Evolutionary conservation across 306 rosid species (phyloP).

Genomic region (Canavalia gladiata): DNA sequence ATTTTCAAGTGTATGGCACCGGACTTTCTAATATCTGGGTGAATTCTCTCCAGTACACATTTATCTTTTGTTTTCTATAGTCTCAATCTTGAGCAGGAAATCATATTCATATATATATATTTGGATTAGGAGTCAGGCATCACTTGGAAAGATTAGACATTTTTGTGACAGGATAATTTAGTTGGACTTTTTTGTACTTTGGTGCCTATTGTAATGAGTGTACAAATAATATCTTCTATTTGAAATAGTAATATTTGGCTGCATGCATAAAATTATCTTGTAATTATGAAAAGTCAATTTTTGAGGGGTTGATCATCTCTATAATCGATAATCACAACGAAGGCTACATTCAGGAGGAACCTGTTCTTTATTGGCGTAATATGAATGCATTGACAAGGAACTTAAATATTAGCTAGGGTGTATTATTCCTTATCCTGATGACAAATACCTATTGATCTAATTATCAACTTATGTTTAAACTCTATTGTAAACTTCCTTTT

Average conservation of each 20-base stretch:
- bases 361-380: slow-evolving; percentile 24
- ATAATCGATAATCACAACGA: neutral
- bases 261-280: slow-evolving; percentile 22
- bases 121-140: slow-evolving; percentile 5
- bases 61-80: slow-evolving; percentile 6
- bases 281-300: neutral
- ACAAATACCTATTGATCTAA: neutral
- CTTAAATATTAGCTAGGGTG: slow-evolving; percentile 24
- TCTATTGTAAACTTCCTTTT: slow-evolving; percentile 39
- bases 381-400: slow-evolving; percentile 22
- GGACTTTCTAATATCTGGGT: slow-evolving; percentile 33
- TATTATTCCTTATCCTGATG: slow-evolving; percentile 30
- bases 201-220: neutral
- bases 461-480: slow-evolving; percentile 26
- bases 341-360: slow-evolving; percentile 25
- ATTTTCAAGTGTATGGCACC: slow-evolving; percentile 84
- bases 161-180: neutral
- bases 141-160: neutral
- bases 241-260: slow-evolving; percentile 4
- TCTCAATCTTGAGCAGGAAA: slow-evolving; percentile 27
- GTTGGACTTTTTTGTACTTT: slow-evolving; percentile 25
- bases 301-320: slow-evolving; percentile 23
- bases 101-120: neutral
- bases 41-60: slow-evolving; percentile 41
- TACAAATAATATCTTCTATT: neutral